phyloP scores from a whole-genome alignment of 2,329 filamentous ascomycete genomes.

The Colletotrichum spinosum region DNA sequence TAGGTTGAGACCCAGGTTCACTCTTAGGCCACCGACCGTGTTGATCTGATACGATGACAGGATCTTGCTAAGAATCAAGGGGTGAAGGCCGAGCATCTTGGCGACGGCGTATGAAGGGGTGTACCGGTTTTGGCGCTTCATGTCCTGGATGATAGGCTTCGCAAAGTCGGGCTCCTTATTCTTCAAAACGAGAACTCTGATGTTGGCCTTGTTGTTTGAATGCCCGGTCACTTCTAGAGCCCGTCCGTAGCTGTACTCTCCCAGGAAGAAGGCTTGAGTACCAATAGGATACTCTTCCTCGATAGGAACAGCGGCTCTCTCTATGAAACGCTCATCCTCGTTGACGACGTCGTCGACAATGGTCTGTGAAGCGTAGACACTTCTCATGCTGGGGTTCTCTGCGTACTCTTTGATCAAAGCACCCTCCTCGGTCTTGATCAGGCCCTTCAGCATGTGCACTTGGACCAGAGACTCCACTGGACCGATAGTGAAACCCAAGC shows the following conservation, averaged over 20 bases:
- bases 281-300: constrained; percentile 90
- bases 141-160: constrained; percentile 75
- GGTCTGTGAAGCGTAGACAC: constrained; percentile 90
- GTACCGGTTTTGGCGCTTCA: constrained; percentile 80
- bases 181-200: constrained; percentile 80
- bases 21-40: constrained; percentile 79
- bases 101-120: constrained; percentile 91
- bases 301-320: constrained; percentile 87
- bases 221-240: constrained; percentile 87
- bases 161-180: constrained; percentile 86
- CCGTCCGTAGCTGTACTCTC: constrained; percentile 91
- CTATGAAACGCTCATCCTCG: constrained; percentile 92
- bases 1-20: constrained; percentile 93
- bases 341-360: constrained; percentile 91
- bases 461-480: constrained; percentile 89
- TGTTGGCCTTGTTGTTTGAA: constrained; percentile 78
- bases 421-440: constrained; percentile 90
- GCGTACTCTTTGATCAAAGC: constrained; percentile 94
- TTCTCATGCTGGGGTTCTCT: constrained; percentile 85
- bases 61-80: constrained; percentile 92
- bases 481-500: constrained; percentile 88
- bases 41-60: constrained; percentile 92
- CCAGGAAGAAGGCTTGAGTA: constrained; percentile 90
- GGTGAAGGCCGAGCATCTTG: constrained; percentile 82
- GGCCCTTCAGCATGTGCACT: constrained; percentile 92